A percentile compares a stretch with the other conserved stretches of the same genome.
Conservation (phyloP, 768 basidiomycete species). For the Lentinula lateritia region DNA sequence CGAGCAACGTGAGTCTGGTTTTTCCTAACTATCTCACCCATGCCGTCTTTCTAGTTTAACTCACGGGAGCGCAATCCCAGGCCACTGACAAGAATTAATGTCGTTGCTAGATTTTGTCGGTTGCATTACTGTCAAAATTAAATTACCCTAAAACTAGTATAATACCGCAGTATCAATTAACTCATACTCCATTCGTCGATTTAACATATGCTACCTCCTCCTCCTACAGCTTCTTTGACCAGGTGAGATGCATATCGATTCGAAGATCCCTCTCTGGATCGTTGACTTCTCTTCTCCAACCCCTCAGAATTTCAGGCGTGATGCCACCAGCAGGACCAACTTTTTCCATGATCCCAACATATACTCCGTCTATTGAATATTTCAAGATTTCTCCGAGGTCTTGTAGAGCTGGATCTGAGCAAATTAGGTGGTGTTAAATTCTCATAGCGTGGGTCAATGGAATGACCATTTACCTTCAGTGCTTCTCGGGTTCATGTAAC, state of each 20-base stretch:
- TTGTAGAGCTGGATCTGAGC: neutral
- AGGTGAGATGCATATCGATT: neutral
- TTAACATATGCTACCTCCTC: neutral
- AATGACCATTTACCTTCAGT: neutral
- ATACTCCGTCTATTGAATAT: conserved; percentile 2
- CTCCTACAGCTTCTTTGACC: neutral
- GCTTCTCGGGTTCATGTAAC: conserved; percentile 3
- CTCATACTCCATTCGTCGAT: no score
- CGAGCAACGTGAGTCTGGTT: no score
- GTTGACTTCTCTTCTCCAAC: neutral
- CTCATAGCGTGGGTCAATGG: neutral
- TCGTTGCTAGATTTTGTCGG: no score
- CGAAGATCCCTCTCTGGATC: neutral
- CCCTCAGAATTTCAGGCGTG: neutral
- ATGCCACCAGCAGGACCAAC: neutral
- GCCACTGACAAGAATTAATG: no score
- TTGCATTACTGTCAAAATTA: no score
- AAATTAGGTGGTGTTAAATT: neutral
- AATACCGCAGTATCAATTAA: no score
- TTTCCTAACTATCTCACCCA: no score
- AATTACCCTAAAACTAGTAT: no score
- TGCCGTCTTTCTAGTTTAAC: no score
- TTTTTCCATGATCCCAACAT: neutral
- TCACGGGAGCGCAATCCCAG: no score
- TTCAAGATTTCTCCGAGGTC: conserved; percentile 1